Base-by-base conservation (phyloP, 1,139 yeast genomes). In the Zygoascus sp. region DNA sequence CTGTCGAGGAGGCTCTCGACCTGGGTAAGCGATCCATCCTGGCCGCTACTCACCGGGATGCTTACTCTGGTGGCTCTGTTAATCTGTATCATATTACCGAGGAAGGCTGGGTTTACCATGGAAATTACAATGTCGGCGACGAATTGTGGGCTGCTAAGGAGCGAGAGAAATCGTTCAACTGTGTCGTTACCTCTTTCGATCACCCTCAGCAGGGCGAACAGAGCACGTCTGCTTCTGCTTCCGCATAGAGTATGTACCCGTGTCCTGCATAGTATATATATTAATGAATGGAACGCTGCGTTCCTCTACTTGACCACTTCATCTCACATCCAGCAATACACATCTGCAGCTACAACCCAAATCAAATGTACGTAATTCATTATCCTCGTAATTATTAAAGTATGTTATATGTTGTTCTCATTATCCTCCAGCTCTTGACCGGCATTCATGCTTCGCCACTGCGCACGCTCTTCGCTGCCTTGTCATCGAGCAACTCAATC, bases 21-120 rank as follows among this genome's bases (percentile, higher is more conserved):
- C 76, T 92, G 56, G 99, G 98, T 55, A 90, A 90, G 70, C 82
- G 99, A 69, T 83, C 96, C 49, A 92, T 92, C 61, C 76, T 92
- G 58, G 99, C 98, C 37, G 98, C 99, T 46, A 85, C 97, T 32
- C 98, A 92, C 65, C 83, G 99, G 75, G 99, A 92, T 68, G 98
- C 98, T 10, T 94, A 76, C 70, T 89, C 97, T 48, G 99, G 99
- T 75, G 98, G 98, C 60, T 85, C 96, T 1, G 81, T 90, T 55
- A 92, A 92, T 67, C 74, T 92, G 61, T 92, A 83, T 67, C 98
- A 92, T 63, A 92, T 92, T 50, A 84, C 94, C 38, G 96, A 88
- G 69, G 67, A 78, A 46, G 98, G 99, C 44, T 94, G 98, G 98
- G 77, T 78, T 35, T 92, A 80, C 72, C 97, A 92, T 63, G 99